Evolutionary conservation across 805 yeast species (phyloP), one percentile per base, ranked within the genome.

Genomic region (Yarrowia yakushimensis): DNA sequence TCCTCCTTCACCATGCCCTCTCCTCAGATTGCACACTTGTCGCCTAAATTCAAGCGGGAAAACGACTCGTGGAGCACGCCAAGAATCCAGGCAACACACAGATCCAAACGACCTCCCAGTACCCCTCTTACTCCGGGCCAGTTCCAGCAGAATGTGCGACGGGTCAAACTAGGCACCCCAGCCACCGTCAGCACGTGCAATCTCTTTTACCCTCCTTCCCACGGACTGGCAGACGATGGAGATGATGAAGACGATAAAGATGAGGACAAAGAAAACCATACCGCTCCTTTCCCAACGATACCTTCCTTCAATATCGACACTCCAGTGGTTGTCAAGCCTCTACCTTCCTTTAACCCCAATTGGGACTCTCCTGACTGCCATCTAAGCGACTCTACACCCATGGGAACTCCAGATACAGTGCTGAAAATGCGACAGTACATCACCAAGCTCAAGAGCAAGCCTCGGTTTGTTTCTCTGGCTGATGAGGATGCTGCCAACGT

Each of bases 341-440:
- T 36, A 25, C 59, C 59, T 2, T 52, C 59, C 1, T 52, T 52
- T 18, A 52, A 52, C 59, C 59, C 42, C 42, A 52, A 52, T 18
- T 52, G 59, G 59, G 59, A 52, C 43, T 52, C 59, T 3, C 59
- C 59, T 3, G 59, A 52, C 25, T 52, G 59, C 30, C 55, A 48
- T 36, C 20, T 52, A 15, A 34, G 43, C n/a, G 61, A 55, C 23
- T 55, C 61, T 9, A 55, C 61, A 1, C 61, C 61, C 11, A 37
- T 39, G 61, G 61, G 61, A 2, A 55, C 61, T 3, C 61, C 61
- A 3, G 48, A 55, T 5, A 39, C 61, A 3, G 61, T 55, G 15
- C 30, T 55, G 22, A 55, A 55, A 9, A 55, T 55, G 61, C 3
- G 48, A 15, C 48, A 30, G 28, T 55, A 55, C 48, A 39, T 55